Conservation (phyloP, 495 filamentous ascomycete genomes). For the Lichina pygmaea region DNA sequence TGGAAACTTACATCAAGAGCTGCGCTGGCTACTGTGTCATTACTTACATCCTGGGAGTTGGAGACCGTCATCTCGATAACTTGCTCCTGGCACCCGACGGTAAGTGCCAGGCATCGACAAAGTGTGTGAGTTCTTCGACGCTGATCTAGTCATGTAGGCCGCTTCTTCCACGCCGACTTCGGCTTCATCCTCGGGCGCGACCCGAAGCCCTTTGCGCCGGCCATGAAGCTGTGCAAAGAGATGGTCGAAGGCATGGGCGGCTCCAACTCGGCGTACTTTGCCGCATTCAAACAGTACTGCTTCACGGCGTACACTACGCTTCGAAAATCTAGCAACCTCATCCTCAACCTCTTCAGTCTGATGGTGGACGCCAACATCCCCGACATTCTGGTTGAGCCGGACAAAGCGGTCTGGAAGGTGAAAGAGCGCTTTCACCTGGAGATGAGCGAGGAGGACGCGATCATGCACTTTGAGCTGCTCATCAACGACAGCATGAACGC, state of each 20-base stretch:
- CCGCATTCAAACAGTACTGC: conserved; percentile 78
- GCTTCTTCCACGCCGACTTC: conserved; percentile 97
- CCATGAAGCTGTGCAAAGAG: conserved; percentile 90
- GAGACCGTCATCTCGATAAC: conserved; percentile 90
- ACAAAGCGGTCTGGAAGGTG: conserved; percentile 82
- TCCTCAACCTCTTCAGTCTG: conserved; percentile 85
- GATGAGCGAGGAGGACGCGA: conserved; percentile 80
- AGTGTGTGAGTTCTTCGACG: not conserved
- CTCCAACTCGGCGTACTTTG: conserved; percentile 44
- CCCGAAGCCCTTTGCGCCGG: conserved; percentile 87
- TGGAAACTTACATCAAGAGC: conserved; percentile 89
- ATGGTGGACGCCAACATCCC: conserved; percentile 97
- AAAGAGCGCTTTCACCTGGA: conserved; percentile 83
- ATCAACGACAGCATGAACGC: conserved; percentile 76
- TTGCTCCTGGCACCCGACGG: conserved; percentile 69
- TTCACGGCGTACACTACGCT: conserved; percentile 86
- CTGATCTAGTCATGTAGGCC: conserved; percentile 13
- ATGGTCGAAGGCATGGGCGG: conserved; percentile 99
- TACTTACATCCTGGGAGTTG: conserved; percentile 94
- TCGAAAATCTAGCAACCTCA: conserved; percentile 65
- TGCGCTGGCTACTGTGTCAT: conserved; percentile 98
- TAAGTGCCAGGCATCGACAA: not conserved
- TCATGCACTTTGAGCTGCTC: conserved; percentile 57
- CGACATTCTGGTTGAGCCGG: conserved; percentile 75
- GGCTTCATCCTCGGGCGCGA: conserved; percentile 95